These are phyloP conservation scores for Hyaloperonospora brassicae DNA, from an alignment of 352 stramenopile genomes.

Conservation along the genomic window DNA sequence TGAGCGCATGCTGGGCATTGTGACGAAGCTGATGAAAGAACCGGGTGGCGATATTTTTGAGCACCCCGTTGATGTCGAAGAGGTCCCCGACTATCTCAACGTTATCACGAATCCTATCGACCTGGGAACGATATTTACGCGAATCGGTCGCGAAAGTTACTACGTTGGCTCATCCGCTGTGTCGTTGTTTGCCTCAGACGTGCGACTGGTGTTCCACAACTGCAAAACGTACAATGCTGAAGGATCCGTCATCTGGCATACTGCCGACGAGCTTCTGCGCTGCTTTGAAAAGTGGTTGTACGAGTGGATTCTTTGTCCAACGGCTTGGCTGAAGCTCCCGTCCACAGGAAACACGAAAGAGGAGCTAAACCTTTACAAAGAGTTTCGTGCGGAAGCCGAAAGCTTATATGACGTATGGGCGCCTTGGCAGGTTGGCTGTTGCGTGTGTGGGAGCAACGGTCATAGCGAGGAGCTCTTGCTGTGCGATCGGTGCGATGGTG, in stretches of 20 bases:
- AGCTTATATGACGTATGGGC: conserved; percentile 64
- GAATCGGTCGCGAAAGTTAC: conserved; percentile 70
- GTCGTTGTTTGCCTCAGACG: conserved; percentile 76
- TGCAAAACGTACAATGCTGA: conserved; percentile 83
- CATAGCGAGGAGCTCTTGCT: conserved; percentile 75
- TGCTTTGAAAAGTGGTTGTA: conserved; percentile 85
- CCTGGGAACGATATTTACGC: conserved; percentile 67
- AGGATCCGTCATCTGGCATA: conserved; percentile 70
- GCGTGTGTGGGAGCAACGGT: conserved; percentile 61
- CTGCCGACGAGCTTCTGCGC: conserved; percentile 60
- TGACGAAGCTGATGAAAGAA: conserved; percentile 78
- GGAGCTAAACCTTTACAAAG: conserved; percentile 41
- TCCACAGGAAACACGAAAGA: conserved; percentile 35
- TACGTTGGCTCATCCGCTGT: conserved; percentile 64
- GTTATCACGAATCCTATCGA: conserved; percentile 85
- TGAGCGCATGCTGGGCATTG: conserved; percentile 67
- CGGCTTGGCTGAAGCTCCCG: conserved; percentile 70
- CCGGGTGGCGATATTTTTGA: conserved; percentile 78
- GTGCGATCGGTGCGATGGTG: conserved; percentile 81
- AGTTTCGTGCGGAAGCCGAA: conserved; percentile 61
- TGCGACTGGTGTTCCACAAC: conserved; percentile 82
- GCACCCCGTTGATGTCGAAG: conserved; percentile 69
- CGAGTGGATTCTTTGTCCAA: conserved; percentile 74
- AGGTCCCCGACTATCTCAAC: conserved; percentile 82
- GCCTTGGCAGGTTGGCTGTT: conserved; percentile 73